phyloP scores from a whole-genome alignment of 1,284 basidiomycete species.

The Farysia itapuensis region DNA sequence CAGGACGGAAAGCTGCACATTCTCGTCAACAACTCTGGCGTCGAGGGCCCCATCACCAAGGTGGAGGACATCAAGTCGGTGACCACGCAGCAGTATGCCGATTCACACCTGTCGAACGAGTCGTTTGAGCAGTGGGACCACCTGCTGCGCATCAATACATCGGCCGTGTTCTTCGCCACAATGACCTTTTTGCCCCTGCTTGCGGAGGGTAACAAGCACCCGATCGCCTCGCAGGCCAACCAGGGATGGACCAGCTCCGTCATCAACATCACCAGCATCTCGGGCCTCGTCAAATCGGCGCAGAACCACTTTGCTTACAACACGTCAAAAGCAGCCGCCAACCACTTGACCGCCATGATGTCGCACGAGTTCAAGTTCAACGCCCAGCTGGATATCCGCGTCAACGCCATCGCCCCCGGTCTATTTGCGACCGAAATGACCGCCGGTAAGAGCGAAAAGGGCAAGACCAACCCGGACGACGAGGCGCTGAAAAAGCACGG shows the following conservation, averaged over 20 bases:
- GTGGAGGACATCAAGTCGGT: conserved; percentile 5
- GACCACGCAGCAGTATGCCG: conserved; percentile 7
- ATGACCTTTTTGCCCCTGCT: conserved; percentile 53
- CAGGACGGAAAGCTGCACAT: conserved; percentile 32
- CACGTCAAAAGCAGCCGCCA: conserved; percentile 45
- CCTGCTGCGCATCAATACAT: conserved; percentile 35
- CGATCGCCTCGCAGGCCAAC: not conserved
- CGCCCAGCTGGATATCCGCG: conserved; percentile 16
- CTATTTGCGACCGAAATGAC: conserved; percentile 50
- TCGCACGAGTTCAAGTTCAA: conserved; percentile 41
- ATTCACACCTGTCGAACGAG: conserved; percentile 29
- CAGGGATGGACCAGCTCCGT: conserved; percentile 9
- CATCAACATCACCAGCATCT: conserved; percentile 46
- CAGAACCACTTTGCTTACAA: conserved; percentile 52
- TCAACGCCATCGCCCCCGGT: conserved; percentile 50
- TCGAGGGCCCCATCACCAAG: conserved; percentile 47
- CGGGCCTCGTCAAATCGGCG: conserved; percentile 30
- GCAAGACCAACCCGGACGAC: conserved; percentile 12
- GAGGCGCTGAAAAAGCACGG: conserved; percentile 15
- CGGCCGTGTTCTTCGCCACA: conserved; percentile 41
- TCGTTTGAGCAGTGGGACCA: conserved; percentile 27
- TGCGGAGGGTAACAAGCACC: conserved; percentile 8
- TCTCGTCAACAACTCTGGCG: conserved; percentile 50
- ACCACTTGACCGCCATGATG: conserved; percentile 47
- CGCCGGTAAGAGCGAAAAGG: conserved; percentile 8